Percentiles rank a stretch among this genome's conserved stretches.
Evolutionary conservation across 352 stramenopile species (phyloP).

Genomic region (Globisporangium carolinianum): DNA sequence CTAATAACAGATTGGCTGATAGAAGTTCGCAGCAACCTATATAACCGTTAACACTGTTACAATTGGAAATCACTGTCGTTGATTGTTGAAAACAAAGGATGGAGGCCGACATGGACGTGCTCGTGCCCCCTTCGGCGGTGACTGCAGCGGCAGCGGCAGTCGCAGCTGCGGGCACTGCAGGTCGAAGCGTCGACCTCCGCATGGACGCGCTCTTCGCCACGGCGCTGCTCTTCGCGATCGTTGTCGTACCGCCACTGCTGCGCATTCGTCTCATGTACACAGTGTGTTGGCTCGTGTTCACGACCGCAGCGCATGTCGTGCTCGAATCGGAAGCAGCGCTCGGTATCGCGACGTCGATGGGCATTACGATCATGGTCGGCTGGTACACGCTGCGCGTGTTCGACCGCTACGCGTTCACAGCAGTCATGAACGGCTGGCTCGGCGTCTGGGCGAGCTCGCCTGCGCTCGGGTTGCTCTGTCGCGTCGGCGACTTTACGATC

Average conservation of each 20-base stretch:
- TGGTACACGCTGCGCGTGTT: conserved; percentile 82
- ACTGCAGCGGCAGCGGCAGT: conserved; percentile 8
- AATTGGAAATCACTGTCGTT: no score
- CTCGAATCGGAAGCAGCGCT: conserved; percentile 44
- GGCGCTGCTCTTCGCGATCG: conserved; percentile 49
- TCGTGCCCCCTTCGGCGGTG: conserved; percentile 13
- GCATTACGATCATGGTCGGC: conserved; percentile 80
- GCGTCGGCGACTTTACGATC: conserved; percentile 53
- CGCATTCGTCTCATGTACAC: conserved; percentile 75
- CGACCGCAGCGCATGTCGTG: conserved; percentile 37
- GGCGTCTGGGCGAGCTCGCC: conserved; percentile 69
- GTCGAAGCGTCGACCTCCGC: conserved; percentile 10
- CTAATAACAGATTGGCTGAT: no score
- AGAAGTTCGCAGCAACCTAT: no score
- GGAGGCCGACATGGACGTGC: conserved; percentile 19
- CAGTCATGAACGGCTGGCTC: conserved; percentile 65
- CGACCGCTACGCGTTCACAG: conserved; percentile 69
- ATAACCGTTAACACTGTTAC: no score
- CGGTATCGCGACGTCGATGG: conserved; percentile 72
- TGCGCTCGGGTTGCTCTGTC: conserved; percentile 46
- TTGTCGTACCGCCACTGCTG: conserved; percentile 47
- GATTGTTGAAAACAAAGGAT: no score
- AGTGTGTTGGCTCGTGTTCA: conserved; percentile 71
- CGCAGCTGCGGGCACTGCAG: background rate
- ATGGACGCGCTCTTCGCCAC: conserved; percentile 44